Conservation (phyloP, 2,329 filamentous ascomycete species). For the Ophidiomyces ophidiicola region DNA sequence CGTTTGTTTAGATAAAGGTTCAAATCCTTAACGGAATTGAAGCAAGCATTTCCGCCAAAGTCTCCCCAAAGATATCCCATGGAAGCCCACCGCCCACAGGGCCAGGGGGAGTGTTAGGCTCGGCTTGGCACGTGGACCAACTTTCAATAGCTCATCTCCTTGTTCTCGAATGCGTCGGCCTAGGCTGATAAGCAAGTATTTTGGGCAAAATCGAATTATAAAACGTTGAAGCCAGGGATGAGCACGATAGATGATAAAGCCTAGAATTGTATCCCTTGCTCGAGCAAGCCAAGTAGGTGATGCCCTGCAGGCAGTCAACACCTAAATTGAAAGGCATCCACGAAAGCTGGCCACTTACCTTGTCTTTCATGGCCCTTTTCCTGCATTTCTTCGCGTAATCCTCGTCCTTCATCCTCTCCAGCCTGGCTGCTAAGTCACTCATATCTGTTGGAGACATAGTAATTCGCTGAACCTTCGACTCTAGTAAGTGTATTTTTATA, state of each 20-base stretch:
- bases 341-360: slow-evolving; percentile 5
- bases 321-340: background rate
- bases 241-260: slow-evolving; percentile 6
- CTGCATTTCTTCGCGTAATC: slow-evolving; percentile 1
- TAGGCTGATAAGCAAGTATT: slow-evolving; percentile 8
- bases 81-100: slow-evolving; percentile 13
- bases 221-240: slow-evolving; percentile 5
- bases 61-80: slow-evolving; percentile 16
- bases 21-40: slow-evolving; percentile 14
- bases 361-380: slow-evolving; percentile 8
- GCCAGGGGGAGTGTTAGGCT: slow-evolving; percentile 9
- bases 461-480: too few species aligned
- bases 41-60: slow-evolving; percentile 10
- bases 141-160: background rate
- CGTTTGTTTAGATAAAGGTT: slow-evolving; percentile 16
- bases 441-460: too few species aligned
- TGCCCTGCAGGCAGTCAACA: slow-evolving; percentile 5
- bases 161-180: slow-evolving; percentile 8
- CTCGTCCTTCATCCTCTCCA: slow-evolving; percentile 8
- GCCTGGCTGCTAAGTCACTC: background rate
- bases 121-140: background rate
- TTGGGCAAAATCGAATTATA: slow-evolving; percentile 8
- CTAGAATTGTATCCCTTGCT: slow-evolving; percentile 7
- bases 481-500: too few species aligned
- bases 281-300: slow-evolving; percentile 8